Base-by-base conservation (phyloP, 2,329 filamentous ascomycete genomes). In the Trichoderma hamatum region DNA sequence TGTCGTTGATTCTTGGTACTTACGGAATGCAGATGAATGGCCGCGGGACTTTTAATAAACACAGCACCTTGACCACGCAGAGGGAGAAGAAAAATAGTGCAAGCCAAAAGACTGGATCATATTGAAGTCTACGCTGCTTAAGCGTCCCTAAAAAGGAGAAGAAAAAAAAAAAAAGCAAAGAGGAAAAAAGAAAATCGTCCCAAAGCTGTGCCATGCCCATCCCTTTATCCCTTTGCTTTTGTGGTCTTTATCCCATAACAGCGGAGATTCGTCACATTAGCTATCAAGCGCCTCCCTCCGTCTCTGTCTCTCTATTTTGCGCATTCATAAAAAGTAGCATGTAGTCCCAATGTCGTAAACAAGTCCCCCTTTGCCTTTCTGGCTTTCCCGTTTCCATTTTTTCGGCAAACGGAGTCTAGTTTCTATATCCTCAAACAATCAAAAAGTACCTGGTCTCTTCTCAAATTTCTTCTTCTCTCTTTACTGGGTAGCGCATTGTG, bases 401-500 rank as follows among this genome's bases (percentile, higher is more conserved):
- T 49, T 36, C 54, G 13, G n/a, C 24, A 67, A 43, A 58, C 63
- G 54, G 63, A 36, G 63, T 67, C 63, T 67, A 67, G 66, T 63
- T 34, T 68, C 58, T 68, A 68, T 68, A 63, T 63, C 58, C 36
- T 68, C 28, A 55, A 62, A 49, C 63, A 51, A 51, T 21, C 46
- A 67, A 67, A 46, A 34, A 19, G 16, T 4, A 43, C 51, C n/a
- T 24, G 21, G 28, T 52, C 6, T 11, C 28, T 21, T 11, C 21
- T 28, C 16, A 43, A 43, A n/a, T 19, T 36, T 16, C 2, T 36
- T 11, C 5, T 28, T 1, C 28, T 3, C 11, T 54, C 30, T 43
- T 84, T 88, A 93, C 83, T 93, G 90, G 69, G 90, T 88, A 71
- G 90, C 88, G 76, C 92, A 94, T 78, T 94, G 92, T 32, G 91